Percentiles rank a stretch among this genome's conserved stretches.
phyloP scores from a whole-genome alignment of 352 stramenopile genomes.

The Bremia lactucae region DNA sequence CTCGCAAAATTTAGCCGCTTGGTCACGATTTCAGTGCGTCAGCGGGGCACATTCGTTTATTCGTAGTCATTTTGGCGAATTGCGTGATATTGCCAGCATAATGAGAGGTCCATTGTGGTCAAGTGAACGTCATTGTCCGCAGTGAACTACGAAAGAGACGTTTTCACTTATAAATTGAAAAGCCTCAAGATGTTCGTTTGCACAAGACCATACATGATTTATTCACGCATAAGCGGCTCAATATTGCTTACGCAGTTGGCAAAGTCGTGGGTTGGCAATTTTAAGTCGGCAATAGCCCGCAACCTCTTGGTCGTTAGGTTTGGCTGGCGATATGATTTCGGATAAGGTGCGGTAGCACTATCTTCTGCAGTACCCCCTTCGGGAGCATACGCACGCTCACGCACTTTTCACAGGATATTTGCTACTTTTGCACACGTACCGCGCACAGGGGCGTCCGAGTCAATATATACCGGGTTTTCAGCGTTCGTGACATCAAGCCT shows the following conservation, averaged over 20 bases:
- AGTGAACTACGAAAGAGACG: slow-evolving; percentile 62
- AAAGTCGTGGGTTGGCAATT: slow-evolving; percentile 43
- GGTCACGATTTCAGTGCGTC: slow-evolving; percentile 63
- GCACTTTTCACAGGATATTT: slow-evolving; percentile 62
- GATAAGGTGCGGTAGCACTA: slow-evolving; percentile 20
- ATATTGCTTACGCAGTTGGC: slow-evolving; percentile 34
- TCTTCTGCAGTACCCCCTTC: slow-evolving; percentile 16
- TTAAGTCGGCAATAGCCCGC: slow-evolving; percentile 36
- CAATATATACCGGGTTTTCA: slow-evolving; percentile 30
- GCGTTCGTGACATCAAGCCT: slow-evolving; percentile 24
- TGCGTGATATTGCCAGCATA: slow-evolving; percentile 59
- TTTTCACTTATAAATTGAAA: slow-evolving; percentile 65
- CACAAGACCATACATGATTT: slow-evolving; percentile 64
- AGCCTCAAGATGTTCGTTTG: slow-evolving; percentile 42
- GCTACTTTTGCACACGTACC: slow-evolving; percentile 49
- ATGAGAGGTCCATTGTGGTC: slow-evolving; percentile 71
- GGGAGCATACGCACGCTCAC: slow-evolving; percentile 54
- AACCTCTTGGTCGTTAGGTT: slow-evolving; percentile 36
- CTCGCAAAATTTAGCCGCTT: slow-evolving; percentile 62
- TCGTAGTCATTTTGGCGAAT: slow-evolving; percentile 88
- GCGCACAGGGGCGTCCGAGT: slow-evolving; percentile 43
- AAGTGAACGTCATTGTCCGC: slow-evolving; percentile 68
- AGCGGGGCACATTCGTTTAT: slow-evolving; percentile 63
- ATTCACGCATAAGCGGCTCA: slow-evolving; percentile 49
- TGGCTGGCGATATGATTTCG: slow-evolving; percentile 47